These are phyloP conservation scores for Scleroderma bovista DNA, from an alignment of 768 basidiomycete species.

Conservation along the genomic window DNA sequence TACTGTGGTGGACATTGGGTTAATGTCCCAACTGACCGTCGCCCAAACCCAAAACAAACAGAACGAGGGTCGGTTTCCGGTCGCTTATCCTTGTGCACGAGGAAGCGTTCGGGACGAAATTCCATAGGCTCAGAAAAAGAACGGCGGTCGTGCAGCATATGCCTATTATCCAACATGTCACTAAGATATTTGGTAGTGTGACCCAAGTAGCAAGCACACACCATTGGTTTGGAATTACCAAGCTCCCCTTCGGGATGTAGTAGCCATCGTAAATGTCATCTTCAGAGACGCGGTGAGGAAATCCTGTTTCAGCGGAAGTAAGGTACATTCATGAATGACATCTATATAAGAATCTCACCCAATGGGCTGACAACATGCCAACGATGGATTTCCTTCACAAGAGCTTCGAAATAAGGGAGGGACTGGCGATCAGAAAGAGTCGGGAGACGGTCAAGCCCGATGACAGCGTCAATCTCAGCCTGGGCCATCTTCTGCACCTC, in stretches of 20 bases:
- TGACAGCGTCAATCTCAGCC: conserved; percentile 10
- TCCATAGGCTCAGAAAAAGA: conserved; percentile 30
- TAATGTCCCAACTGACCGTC: too few relatives aligned
- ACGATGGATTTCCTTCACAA: conserved; percentile 7
- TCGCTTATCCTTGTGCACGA: too few relatives aligned
- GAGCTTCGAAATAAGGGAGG: conserved; percentile 13
- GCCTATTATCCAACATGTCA: conserved; percentile 21
- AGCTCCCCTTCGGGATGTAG: conserved; percentile 6
- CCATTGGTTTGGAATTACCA: conserved; percentile 5
- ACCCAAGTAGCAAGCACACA: conserved; percentile 6
- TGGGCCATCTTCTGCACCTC: conserved; percentile 12
- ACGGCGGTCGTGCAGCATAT: conserved; percentile 30
- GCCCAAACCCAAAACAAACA: not conserved
- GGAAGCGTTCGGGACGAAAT: too few relatives aligned
- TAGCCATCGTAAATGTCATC: not conserved
- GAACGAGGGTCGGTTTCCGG: too few relatives aligned
- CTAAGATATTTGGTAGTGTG: conserved; percentile 10
- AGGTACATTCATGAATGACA: conserved; percentile 38
- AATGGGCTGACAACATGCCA: not conserved
- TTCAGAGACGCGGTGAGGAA: conserved; percentile 1
- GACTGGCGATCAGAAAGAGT: conserved; percentile 12
- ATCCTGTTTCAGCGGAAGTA: conserved; percentile 24
- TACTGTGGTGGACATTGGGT: too few relatives aligned
- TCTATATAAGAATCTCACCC: conserved; percentile 3
- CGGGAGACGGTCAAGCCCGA: conserved; percentile 10